Conservation (phyloP, 768 basidiomycete genomes). For the Trametes coccinea region DNA sequence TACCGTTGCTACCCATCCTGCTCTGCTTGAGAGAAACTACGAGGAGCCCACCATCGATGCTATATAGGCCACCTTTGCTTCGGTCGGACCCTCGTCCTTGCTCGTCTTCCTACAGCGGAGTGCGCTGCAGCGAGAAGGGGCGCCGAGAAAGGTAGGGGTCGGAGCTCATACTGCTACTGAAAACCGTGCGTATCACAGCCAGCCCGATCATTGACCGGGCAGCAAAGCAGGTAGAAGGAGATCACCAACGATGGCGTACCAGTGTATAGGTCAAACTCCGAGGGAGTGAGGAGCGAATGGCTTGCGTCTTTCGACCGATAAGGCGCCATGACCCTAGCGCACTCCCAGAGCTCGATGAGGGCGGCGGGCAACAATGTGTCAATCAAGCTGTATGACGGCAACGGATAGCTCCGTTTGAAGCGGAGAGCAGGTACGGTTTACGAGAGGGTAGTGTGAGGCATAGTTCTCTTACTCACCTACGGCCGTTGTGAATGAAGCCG, state of each 20-base stretch:
- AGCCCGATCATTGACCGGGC: slow-evolving; percentile 17
- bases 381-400: slow-evolving; percentile 7
- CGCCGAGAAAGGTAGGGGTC: slow-evolving; percentile 11
- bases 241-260: slow-evolving; percentile 11
- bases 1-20: slow-evolving; percentile 13
- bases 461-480: slow-evolving; percentile 1
- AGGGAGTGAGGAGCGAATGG: neutral
- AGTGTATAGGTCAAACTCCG: slow-evolving; percentile 4
- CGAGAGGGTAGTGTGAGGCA: neutral
- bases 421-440: slow-evolving; percentile 5
- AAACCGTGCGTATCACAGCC: slow-evolving; percentile 22
- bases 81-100: slow-evolving; percentile 9
- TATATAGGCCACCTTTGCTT: slow-evolving; percentile 17
- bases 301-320: slow-evolving; percentile 4
- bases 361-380: slow-evolving; percentile 15
- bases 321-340: slow-evolving; percentile 17
- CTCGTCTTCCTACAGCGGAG: neutral
- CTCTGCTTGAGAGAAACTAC: slow-evolving; percentile 1
- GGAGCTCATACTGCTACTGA: slow-evolving; percentile 18
- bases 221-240: slow-evolving; percentile 14
- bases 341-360: slow-evolving; percentile 2
- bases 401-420: slow-evolving; percentile 9
- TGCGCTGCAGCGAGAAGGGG: slow-evolving; percentile 9
- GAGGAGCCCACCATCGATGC: neutral
- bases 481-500: slow-evolving; percentile 2